These are phyloP conservation scores for Setomelanomma holmii DNA, from an alignment of 2,329 filamentous ascomycete genomes.

Conservation along the genomic window DNA sequence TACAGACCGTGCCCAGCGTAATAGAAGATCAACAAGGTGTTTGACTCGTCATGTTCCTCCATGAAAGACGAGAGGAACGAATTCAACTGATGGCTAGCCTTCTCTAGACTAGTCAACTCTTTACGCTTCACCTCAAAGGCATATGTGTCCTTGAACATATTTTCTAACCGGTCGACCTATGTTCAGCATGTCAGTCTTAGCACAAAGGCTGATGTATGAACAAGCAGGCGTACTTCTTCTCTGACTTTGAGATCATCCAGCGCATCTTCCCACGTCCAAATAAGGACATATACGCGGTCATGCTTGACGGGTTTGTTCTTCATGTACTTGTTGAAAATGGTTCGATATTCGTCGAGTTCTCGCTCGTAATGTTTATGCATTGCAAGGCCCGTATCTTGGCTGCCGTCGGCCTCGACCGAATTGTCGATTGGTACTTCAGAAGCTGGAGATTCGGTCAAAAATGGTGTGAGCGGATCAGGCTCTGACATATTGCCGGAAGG, in stretches of 20 bases:
- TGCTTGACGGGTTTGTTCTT: background rate
- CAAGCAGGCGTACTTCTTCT: background rate
- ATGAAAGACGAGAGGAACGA: background rate
- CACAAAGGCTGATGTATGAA: background rate
- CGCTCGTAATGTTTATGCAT: background rate
- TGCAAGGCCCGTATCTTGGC: background rate
- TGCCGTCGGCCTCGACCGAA: background rate
- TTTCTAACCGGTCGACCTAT: background rate
- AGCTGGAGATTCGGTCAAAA: background rate
- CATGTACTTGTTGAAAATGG: background rate
- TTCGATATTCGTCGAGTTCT: background rate
- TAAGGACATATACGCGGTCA: background rate
- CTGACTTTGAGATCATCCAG: background rate
- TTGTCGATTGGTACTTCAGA: background rate
- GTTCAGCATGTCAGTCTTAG: background rate
- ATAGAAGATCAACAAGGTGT: background rate
- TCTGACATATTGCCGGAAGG: background rate
- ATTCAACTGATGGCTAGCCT: background rate
- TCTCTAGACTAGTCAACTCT: background rate
- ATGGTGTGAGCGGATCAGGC: background rate
- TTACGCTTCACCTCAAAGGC: background rate
- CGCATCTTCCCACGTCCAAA: background rate
- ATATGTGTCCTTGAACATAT: background rate
- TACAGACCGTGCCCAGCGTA: background rate
- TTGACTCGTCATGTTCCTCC: background rate